Conservation (phyloP, 2,329 filamentous ascomycete genomes). For the Beauveria sp. region DNA sequence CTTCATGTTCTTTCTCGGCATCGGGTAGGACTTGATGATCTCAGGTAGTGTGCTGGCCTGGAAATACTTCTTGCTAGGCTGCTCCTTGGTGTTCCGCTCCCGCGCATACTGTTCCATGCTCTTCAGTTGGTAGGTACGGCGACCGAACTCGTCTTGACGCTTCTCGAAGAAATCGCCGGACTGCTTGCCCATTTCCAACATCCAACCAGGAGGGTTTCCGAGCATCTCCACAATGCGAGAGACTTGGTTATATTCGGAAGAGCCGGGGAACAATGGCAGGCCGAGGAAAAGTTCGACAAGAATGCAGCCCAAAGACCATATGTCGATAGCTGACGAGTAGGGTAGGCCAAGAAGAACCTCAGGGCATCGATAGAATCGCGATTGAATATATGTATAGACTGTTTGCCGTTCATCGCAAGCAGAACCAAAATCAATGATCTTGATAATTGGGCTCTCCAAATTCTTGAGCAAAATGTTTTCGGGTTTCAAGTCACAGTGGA, state of each 20-base stretch:
- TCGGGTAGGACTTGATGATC: conserved; percentile 95
- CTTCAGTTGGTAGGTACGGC: conserved; percentile 86
- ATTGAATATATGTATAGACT: conserved; percentile 98
- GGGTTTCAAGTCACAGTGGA: conserved; percentile 96
- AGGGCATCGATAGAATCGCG: conserved; percentile 92
- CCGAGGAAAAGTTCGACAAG: conserved; percentile 96
- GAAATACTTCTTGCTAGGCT: conserved; percentile 99
- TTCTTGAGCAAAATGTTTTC: conserved; percentile 98
- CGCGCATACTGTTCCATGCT: conserved; percentile 96
- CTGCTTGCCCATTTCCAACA: conserved; percentile 98
- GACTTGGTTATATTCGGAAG: conserved; percentile 97
- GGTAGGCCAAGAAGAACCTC: conserved; percentile 92
- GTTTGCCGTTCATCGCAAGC: conserved; percentile 97
- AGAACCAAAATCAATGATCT: conserved; percentile 98
- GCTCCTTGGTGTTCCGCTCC: conserved; percentile 93
- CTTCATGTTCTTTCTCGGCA: conserved; percentile 99
- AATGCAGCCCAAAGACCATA: conserved; percentile 99
- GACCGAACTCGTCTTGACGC: conserved; percentile 79
- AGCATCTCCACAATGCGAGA: conserved; percentile 97
- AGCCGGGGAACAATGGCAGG: conserved; percentile 88
- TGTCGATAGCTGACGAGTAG: conserved; percentile 97
- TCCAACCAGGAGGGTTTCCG: conserved; percentile 93
- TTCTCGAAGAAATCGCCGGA: conserved; percentile 97
- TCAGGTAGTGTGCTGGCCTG: conserved; percentile 88
- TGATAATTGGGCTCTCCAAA: conserved; percentile 97